Conservation (phyloP, 140 eudicot species). For the Flaveria floridana region DNA sequence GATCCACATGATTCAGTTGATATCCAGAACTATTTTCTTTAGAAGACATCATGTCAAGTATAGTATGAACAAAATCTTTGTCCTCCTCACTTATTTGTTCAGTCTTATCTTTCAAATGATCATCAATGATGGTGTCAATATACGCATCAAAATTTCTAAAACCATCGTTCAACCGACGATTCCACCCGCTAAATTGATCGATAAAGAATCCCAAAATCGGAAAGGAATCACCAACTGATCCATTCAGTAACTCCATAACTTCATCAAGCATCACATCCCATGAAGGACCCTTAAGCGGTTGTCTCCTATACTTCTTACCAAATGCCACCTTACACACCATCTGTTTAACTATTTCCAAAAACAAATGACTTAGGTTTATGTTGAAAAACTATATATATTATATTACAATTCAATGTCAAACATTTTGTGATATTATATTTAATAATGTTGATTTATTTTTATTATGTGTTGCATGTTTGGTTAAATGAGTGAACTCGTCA, state of each 20-base stretch:
- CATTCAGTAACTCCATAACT: not conserved
- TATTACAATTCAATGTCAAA: too few species aligned
- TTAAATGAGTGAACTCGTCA: too few species aligned
- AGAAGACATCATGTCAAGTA: not conserved
- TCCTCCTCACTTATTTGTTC: not conserved
- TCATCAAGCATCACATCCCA: slow-evolving; percentile 16
- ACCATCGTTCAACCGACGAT: slow-evolving; percentile 19
- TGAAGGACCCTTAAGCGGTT: slow-evolving; percentile 16
- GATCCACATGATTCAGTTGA: slow-evolving; percentile 1
- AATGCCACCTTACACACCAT: slow-evolving; percentile 38
- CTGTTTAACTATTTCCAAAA: not conserved
- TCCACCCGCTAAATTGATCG: slow-evolving; percentile 25
- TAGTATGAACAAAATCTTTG: slow-evolving; percentile 30
- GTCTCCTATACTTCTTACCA: slow-evolving; percentile 27
- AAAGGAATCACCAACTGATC: slow-evolving; percentile 27
- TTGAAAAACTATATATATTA: too few species aligned
- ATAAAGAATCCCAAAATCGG: slow-evolving; percentile 17
- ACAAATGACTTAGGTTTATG: slow-evolving; percentile 18
- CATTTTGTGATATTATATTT: too few species aligned
- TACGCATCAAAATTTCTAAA: slow-evolving; percentile 28
- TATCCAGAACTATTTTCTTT: not conserved
- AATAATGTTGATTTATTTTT: too few species aligned
- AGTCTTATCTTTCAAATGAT: not conserved
- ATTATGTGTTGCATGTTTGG: too few species aligned
- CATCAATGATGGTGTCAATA: slow-evolving; percentile 30